Evolutionary conservation across 169 alveolate species (phyloP).

Genomic region (Pseudocohnilembus persalinus): DNA sequence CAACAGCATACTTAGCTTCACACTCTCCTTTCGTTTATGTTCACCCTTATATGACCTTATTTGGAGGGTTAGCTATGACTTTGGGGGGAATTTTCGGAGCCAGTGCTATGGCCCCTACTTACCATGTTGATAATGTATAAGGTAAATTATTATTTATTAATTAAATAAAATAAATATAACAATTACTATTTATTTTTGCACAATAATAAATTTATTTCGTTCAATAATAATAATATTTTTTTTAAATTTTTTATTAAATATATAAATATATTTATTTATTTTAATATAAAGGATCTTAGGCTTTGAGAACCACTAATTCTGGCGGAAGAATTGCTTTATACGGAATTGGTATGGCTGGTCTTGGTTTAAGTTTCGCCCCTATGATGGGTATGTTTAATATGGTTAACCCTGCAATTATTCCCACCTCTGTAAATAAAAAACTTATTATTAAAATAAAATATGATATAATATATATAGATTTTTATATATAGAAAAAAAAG

Average conservation of each 20-base stretch:
- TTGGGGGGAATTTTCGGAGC: conserved; percentile 15
- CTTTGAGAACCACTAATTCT: conserved; percentile 5
- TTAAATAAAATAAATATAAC: neutral
- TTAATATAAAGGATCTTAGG: neutral
- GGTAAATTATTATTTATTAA: neutral
- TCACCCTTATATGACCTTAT: too few species aligned
- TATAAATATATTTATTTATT: too few species aligned
- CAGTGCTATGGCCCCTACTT: neutral
- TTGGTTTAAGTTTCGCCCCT: conserved; percentile 1
- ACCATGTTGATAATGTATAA: neutral
- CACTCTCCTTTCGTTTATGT: conserved; percentile 11
- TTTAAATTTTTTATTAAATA: too few species aligned
- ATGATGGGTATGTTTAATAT: neutral
- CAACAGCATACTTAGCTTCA: conserved; percentile 6
- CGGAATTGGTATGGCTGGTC: conserved; percentile 22
- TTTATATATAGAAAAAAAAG: too few species aligned
- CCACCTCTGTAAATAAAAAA: neutral
- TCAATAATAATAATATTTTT: too few species aligned
- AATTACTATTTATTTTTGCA: too few species aligned
- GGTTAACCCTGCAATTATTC: conserved; percentile 20
- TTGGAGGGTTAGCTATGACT: conserved; percentile 3
- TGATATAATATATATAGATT: too few species aligned
- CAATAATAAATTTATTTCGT: too few species aligned
- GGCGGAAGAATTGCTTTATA: conserved; percentile 8
- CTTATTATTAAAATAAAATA: too few species aligned